phyloP scores from a whole-genome alignment of 495 filamentous ascomycete genomes.

The Halenospora varia region DNA sequence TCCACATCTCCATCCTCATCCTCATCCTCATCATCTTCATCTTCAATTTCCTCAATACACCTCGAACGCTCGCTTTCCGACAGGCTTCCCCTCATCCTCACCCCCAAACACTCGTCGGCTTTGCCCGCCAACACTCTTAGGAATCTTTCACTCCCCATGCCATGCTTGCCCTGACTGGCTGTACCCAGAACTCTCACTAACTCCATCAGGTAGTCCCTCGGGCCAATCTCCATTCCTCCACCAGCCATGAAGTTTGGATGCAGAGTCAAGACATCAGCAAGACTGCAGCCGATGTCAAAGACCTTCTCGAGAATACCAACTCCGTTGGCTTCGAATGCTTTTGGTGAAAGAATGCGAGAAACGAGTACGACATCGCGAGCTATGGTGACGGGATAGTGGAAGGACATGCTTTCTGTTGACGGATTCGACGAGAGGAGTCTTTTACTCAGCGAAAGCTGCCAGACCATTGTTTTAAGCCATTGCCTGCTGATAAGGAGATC shows the following conservation, averaged over 20 bases:
- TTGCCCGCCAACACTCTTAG: not conserved
- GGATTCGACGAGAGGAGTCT: slow-evolving; percentile 32
- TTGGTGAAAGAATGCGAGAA: slow-evolving; percentile 2
- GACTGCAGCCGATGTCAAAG: slow-evolving; percentile 17
- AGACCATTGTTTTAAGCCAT: slow-evolving; percentile 57
- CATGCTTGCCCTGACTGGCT: not conserved
- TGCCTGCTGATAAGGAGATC: slow-evolving; percentile 57
- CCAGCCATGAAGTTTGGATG: not conserved
- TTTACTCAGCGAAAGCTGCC: slow-evolving; percentile 53
- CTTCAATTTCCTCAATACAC: not conserved
- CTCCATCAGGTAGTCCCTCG: slow-evolving; percentile 15
- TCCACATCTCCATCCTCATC: too few relatives aligned
- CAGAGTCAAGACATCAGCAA: slow-evolving; percentile 11
- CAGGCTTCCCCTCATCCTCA: not conserved
- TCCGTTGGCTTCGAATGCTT: slow-evolving; percentile 18
- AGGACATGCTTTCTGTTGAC: slow-evolving; percentile 7
- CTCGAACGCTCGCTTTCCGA: not conserved
- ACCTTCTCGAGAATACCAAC: slow-evolving; percentile 18
- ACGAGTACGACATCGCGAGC: slow-evolving; percentile 11
- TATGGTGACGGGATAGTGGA: slow-evolving; percentile 14
- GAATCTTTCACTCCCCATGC: not conserved
- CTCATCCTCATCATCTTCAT: not conserved
- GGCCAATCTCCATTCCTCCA: slow-evolving; percentile 1
- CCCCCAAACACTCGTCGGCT: not conserved
- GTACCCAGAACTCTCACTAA: slow-evolving; percentile 2